Evolutionary conservation across 257 asterid genomes (phyloP).

Genomic region (Coffea canephora): DNA sequence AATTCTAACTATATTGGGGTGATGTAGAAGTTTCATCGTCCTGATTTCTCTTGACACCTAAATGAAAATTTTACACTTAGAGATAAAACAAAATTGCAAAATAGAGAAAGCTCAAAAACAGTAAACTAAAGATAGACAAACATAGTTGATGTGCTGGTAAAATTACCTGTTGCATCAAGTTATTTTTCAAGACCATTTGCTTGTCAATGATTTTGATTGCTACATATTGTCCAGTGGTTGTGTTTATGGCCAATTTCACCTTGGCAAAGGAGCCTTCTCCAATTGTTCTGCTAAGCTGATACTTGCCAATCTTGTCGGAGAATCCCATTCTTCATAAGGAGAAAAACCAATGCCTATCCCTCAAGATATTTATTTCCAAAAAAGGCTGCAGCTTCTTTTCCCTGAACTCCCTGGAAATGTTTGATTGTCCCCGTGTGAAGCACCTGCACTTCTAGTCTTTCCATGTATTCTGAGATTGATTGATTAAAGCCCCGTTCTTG

Average conservation of each 20-base stretch:
- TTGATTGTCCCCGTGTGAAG: background rate
- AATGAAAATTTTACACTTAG: background rate
- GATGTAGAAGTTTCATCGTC: constrained; percentile 27
- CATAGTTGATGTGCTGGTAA: background rate
- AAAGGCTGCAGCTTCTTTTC: background rate
- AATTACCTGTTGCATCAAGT: constrained; percentile 27
- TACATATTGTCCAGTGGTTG: constrained; percentile 23
- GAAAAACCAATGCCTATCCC: background rate
- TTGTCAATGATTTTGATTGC: constrained; percentile 31
- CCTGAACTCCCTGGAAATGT: background rate
- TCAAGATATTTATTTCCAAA: background rate
- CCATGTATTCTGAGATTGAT: no score
- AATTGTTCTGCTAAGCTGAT: constrained; percentile 24
- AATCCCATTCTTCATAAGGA: constrained; percentile 14
- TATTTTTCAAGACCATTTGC: constrained; percentile 19
- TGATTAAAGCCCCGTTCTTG: background rate
- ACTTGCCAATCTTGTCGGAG: constrained; percentile 26
- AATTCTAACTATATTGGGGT: constrained; percentile 28
- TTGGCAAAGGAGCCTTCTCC: constrained; percentile 36
- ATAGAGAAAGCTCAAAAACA: background rate
- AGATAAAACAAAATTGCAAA: background rate
- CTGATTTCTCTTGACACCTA: constrained; percentile 29
- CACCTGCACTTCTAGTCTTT: background rate
- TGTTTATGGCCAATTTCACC: constrained; percentile 29
- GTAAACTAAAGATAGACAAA: no score